Conservation (phyloP, 805 yeast genomes). For the Barnettozyma wickerhamii region DNA sequence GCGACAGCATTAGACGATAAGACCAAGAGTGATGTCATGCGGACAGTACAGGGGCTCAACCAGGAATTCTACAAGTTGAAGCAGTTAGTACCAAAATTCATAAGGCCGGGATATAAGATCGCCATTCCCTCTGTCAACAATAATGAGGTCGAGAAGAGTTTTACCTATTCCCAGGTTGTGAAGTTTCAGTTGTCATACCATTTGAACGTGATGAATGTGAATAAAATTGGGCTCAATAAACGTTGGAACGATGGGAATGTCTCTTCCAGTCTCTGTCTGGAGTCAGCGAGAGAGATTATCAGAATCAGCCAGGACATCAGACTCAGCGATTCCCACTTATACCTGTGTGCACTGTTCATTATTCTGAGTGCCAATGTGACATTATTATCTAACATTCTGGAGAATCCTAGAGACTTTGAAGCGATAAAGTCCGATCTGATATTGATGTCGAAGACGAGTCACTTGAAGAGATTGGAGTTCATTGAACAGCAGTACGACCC, state of each 20-base stretch:
- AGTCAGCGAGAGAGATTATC: constrained; percentile 11
- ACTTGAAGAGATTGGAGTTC: constrained; percentile 3
- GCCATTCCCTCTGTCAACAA: constrained; percentile 1
- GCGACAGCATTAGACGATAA: constrained; percentile 11
- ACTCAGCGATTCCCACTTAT: constrained; percentile 2
- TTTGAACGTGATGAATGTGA: constrained; percentile 8
- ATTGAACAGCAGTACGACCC: constrained; percentile 7
- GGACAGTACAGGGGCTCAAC: constrained; percentile 5
- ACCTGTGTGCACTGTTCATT: constrained; percentile 3
- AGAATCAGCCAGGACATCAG: constrained; percentile 3
- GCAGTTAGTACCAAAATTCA: constrained; percentile 6
- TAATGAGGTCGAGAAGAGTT: neutral
- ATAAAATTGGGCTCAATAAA: constrained; percentile 9
- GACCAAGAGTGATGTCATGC: constrained; percentile 5
- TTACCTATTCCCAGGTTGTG: constrained; percentile 5
- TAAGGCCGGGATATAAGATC: constrained; percentile 12
- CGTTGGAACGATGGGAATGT: constrained; percentile 7
- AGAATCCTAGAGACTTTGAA: constrained; percentile 7
- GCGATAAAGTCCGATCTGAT: constrained; percentile 4
- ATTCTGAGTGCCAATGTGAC: constrained; percentile 9
- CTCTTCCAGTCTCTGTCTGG: constrained; percentile 6
- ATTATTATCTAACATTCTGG: constrained; percentile 4
- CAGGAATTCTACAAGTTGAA: constrained; percentile 4
- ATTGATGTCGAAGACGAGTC: constrained; percentile 3
- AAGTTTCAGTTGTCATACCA: constrained; percentile 9